phyloP scores from a whole-genome alignment of 2,329 filamentous ascomycete species.

The Chaetothyriales sp. region DNA sequence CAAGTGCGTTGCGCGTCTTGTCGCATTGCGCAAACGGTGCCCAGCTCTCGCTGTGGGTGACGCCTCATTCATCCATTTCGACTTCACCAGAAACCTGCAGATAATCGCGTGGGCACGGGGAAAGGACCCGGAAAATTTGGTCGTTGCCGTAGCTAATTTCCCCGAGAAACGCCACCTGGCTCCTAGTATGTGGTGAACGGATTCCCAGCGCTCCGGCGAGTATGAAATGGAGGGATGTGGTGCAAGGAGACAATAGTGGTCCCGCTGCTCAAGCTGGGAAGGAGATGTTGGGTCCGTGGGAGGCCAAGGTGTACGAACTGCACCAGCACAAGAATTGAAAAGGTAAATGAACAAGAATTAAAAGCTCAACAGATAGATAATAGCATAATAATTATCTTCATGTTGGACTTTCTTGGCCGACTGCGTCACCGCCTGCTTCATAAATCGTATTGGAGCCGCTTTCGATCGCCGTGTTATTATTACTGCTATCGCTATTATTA shows the following conservation, averaged over 20 bases:
- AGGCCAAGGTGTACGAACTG: neutral
- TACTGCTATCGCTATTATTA: no score
- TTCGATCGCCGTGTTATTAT: no score
- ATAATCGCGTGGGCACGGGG: neutral
- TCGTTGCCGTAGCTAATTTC: conserved; percentile 1
- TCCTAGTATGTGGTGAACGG: neutral
- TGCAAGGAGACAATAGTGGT: neutral
- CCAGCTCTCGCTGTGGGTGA: neutral
- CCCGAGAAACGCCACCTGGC: neutral
- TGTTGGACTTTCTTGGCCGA: no score
- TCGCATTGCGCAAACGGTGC: neutral
- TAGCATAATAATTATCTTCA: no score
- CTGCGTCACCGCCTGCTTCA: no score
- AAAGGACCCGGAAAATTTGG: neutral
- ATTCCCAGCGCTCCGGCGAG: neutral
- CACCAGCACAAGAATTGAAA: no score
- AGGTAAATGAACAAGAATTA: no score
- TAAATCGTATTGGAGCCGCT: no score
- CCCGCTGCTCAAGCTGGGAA: neutral
- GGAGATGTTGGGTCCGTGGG: neutral
- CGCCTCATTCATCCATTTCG: neutral
- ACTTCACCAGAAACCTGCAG: neutral
- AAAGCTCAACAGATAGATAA: no score
- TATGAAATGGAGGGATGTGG: neutral
- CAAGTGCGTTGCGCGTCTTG: neutral